Percentiles rank a stretch among this genome's conserved stretches.
Evolutionary conservation across 768 basidiomycete genomes (phyloP).

Genomic region (Chalciporus chontae): DNA sequence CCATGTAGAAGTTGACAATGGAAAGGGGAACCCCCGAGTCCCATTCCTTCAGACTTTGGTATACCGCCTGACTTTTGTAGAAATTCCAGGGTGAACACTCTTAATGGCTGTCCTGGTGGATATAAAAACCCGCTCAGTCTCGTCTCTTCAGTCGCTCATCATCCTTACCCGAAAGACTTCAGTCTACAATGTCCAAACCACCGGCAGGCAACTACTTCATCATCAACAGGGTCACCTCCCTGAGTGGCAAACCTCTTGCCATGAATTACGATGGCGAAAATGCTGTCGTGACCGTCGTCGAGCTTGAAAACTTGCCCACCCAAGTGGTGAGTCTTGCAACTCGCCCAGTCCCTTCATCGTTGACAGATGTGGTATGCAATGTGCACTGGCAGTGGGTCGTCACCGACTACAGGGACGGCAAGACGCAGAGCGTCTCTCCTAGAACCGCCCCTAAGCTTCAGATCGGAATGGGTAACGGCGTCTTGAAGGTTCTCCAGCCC

Average conservation of each 20-base stretch:
- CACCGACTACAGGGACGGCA: not conserved
- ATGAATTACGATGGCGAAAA: not conserved
- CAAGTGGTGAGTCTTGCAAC: not conserved
- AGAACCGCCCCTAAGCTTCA: not conserved
- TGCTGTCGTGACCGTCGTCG: not conserved
- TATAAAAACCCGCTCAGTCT: not conserved
- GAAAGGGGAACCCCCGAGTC: too few relatives aligned
- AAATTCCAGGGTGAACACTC: not conserved
- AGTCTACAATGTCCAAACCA: slow-evolving; percentile 1
- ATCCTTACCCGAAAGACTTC: not conserved
- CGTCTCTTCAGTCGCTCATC: not conserved
- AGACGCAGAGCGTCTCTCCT: not conserved
- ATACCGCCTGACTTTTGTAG: not conserved
- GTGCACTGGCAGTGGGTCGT: not conserved
- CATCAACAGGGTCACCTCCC: not conserved
- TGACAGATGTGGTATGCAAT: too few relatives aligned
- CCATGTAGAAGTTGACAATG: not conserved
- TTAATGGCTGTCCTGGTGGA: not conserved
- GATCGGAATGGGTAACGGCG: not conserved
- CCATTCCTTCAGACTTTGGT: not conserved
- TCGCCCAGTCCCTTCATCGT: not conserved
- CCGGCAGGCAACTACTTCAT: not conserved
- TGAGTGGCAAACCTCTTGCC: not conserved
- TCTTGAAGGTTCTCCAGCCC: not conserved
- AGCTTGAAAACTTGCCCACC: not conserved